A percentile compares a stretch with the other conserved stretches of the same genome.
Conservation (phyloP, 116 monocot species). For the Posidonia oceanica region DNA sequence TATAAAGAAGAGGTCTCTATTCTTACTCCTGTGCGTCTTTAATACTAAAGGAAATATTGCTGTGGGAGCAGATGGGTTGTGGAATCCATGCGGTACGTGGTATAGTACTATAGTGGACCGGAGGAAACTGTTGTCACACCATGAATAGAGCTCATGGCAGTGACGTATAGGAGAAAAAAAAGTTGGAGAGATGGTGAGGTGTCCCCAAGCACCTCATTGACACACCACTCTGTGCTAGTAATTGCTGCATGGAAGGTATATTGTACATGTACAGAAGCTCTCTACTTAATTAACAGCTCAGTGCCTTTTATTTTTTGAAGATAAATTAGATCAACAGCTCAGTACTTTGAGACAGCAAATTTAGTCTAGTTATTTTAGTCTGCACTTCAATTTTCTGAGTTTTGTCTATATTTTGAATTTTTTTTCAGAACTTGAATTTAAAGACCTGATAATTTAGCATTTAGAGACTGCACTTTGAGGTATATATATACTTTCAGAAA, state of each 20-base stretch:
- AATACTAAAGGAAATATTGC: neutral
- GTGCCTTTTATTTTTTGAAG: no score
- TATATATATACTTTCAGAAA: no score
- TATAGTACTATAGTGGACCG: no score
- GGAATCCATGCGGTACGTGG: neutral
- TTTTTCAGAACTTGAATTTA: no score
- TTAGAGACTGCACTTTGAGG: no score
- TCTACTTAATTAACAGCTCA: neutral
- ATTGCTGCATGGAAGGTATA: neutral
- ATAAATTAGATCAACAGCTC: no score
- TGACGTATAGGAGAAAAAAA: neutral
- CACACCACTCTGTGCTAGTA: neutral
- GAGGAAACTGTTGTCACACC: neutral
- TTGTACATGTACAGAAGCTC: neutral
- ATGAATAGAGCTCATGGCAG: constrained; percentile 1
- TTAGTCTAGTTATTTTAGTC: no score
- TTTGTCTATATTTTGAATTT: no score
- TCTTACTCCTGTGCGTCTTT: neutral
- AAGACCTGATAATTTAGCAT: no score
- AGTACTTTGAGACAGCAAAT: no score
- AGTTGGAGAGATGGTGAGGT: neutral
- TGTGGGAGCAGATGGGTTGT: neutral
- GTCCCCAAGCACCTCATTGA: neutral
- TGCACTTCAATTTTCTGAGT: no score
- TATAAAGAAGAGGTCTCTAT: neutral